phyloP scores from a whole-genome alignment of 2,329 filamentous ascomycete genomes.

The Diaporthe sp. region DNA sequence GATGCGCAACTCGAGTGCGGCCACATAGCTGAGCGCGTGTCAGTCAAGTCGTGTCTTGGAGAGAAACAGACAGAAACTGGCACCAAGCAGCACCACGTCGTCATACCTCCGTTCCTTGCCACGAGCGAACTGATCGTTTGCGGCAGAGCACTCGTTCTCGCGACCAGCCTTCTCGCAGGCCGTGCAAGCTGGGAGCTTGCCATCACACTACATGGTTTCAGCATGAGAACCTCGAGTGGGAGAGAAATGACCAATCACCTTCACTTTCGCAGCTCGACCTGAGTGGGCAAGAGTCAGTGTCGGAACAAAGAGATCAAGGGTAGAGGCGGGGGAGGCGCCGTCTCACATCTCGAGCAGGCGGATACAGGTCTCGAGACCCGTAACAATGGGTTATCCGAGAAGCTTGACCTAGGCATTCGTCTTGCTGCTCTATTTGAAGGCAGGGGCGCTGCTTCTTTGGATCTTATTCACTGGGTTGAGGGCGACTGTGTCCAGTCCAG shows the following conservation, averaged over 20 bases:
- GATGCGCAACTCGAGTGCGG: constrained; percentile 90
- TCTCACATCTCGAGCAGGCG: constrained; percentile 81
- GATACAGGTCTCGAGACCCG: constrained; percentile 84
- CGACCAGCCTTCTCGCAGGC: constrained; percentile 94
- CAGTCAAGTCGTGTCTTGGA: constrained; percentile 40
- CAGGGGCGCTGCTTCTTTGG: constrained; percentile 9
- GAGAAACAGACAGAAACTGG: constrained; percentile 1
- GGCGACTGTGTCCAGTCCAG: constrained; percentile 7
- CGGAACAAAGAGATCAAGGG: constrained; percentile 15
- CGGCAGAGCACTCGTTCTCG: constrained; percentile 89
- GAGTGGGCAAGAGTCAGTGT: constrained; percentile 41
- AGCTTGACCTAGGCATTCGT: constrained; percentile 57
- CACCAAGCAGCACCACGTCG: background rate
- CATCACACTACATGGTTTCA: constrained; percentile 77
- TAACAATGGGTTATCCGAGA: constrained; percentile 69
- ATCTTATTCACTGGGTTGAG: constrained; percentile 1
- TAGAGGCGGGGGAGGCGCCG: background rate
- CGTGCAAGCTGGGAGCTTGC: constrained; percentile 93
- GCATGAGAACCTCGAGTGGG: constrained; percentile 1
- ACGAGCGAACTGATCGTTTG: constrained; percentile 94
- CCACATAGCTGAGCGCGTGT: constrained; percentile 78
- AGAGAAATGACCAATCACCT: constrained; percentile 62
- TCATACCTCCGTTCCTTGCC: constrained; percentile 90
- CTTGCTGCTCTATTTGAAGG: background rate
- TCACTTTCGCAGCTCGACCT: constrained; percentile 92